phyloP scores from a whole-genome alignment of 2,329 filamentous ascomycete species.

The Dissoconium aciculare region DNA sequence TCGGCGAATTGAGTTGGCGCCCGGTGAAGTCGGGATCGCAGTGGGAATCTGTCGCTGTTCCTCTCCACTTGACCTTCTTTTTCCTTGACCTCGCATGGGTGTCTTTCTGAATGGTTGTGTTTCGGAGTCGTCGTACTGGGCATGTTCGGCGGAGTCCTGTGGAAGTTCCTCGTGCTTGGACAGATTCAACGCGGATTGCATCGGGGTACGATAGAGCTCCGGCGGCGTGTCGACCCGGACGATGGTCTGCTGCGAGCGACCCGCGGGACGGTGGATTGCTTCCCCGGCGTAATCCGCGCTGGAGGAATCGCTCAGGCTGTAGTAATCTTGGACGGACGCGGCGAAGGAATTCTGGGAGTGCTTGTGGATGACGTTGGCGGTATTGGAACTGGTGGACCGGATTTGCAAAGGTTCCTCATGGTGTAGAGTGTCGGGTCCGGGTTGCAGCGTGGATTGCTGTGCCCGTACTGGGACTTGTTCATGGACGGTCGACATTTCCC shows the following conservation, averaged over 20 bases:
- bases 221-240: conserved; percentile 23
- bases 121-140: conserved; percentile 10
- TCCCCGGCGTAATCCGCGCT: conserved; percentile 19
- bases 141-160: conserved; percentile 7
- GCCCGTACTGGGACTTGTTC: no score
- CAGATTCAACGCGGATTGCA: conserved; percentile 17
- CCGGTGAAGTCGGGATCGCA: conserved; percentile 1
- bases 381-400: conserved; percentile 13
- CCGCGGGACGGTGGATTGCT: conserved; percentile 16
- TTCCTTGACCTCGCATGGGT: conserved; percentile 22
- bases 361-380: conserved; percentile 19
- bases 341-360: conserved; percentile 34
- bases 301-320: conserved; percentile 31
- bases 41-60: conserved; percentile 5
- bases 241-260: conserved; percentile 14
- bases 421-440: no score
- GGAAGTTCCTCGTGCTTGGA: conserved; percentile 4
- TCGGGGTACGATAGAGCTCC: conserved; percentile 22
- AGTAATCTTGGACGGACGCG: conserved; percentile 38
- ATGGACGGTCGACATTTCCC: no score
- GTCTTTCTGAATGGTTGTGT: conserved; percentile 16
- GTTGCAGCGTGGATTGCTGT: no score
- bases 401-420: background rate
- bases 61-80: conserved; percentile 15
- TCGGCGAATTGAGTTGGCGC: conserved; percentile 12